Conservation (phyloP, 225 moss, liverwort and hornwort genomes). For the Sphagnum tenellum region DNA sequence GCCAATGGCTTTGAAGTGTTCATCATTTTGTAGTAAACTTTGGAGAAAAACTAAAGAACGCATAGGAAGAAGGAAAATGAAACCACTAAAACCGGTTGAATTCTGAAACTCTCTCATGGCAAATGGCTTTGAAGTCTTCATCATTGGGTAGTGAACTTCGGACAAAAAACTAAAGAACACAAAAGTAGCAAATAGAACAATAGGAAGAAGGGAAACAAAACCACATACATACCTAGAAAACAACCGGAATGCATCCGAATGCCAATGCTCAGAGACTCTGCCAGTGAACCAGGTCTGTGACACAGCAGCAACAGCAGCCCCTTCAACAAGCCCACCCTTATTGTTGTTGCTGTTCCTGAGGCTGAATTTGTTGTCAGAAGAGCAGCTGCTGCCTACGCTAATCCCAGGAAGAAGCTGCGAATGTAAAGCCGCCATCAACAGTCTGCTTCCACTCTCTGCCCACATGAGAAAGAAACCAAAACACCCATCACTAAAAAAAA, state of each 20-base stretch:
- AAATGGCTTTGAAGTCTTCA: not conserved
- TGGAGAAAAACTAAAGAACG: not conserved
- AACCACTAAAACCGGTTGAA: not conserved
- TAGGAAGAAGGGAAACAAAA: not conserved
- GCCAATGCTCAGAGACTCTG: conserved; percentile 26
- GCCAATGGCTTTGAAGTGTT: not conserved
- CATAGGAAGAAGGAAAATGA: not conserved
- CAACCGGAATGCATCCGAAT: conserved; percentile 17
- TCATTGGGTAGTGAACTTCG: not conserved
- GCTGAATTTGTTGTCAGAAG: conserved; percentile 5
- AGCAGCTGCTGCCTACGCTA: conserved; percentile 6
- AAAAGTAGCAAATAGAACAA: not conserved
- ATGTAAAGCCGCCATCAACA: conserved; percentile 31
- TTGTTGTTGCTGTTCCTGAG: not conserved
- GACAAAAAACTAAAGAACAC: not conserved
- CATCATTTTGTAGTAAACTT: not conserved
- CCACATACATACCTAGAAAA: conserved; percentile 24
- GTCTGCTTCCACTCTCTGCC: conserved; percentile 12
- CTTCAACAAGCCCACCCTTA: conserved; percentile 14
- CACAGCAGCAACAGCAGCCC: not conserved
- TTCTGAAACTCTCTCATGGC: too few relatives aligned
- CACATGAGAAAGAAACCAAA: conserved; percentile 3
- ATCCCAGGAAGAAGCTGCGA: conserved; percentile 23
- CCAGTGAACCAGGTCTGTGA: conserved; percentile 32
- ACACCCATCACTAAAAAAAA: too few relatives aligned